Base-by-base conservation (phyloP, 345 rosid genomes). In the Corymbia maculata region DNA sequence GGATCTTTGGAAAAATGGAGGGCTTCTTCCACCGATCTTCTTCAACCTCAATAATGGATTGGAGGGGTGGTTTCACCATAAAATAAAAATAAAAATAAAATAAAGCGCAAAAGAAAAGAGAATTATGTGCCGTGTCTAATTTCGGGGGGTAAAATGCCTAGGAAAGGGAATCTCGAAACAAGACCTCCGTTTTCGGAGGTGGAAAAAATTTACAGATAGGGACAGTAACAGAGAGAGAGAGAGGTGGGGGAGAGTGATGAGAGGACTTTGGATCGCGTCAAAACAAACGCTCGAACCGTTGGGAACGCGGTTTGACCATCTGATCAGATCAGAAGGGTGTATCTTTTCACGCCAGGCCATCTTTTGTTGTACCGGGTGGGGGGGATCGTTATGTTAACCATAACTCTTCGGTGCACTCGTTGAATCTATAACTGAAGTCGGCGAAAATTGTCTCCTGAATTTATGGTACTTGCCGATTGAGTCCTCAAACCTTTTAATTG, bases 381-480 rank as follows among this genome's bases (percentile, higher is more conserved):
- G 59, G 10, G 24, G 59, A 53, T 53, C 10, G 9, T 53, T 53
- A 17, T 6, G 24, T 53, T 8, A 1, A 21, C 59, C 26, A 8
- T 53, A 3, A 1, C 59, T 53, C 59, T 53, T 24, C 7, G 59
- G 26, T 21, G 26, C 22, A 4, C 59, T 53, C 26, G 26, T 55
- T 24, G 9, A 49, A 49, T 8, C 10, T 53, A 36, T 36, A 3
- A 19, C 59, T 21, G 10, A 53, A 8, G 59, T 19, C 10, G 9
- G 24, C 8, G 2, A 55, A 7, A 21, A 21, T 55, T 26, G 8
- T 21, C 59, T 1, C 26, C 0, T 55, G 8, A 0, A 3, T 55
- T 0, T 55, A 21, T 21, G 7, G 0, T 4, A 7, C 9, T 55
- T 8, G 21, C 7, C 4, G 0, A 3, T 53, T 55, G 2, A 4